phyloP scores from a whole-genome alignment of 2,329 filamentous ascomycete genomes.

The Fusarium sp. region DNA sequence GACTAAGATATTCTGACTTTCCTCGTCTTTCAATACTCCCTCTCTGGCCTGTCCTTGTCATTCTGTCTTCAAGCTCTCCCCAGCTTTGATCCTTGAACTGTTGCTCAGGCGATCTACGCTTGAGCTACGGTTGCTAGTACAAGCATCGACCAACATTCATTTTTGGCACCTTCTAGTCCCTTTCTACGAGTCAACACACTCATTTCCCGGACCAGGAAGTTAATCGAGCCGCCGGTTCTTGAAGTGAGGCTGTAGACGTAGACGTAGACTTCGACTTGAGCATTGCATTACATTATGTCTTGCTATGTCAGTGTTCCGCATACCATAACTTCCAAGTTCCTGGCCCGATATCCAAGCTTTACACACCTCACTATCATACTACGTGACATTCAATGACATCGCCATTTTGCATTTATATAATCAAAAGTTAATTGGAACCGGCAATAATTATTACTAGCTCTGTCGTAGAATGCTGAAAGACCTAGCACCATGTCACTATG shows the following conservation, averaged over 20 bases:
- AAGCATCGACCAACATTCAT: slow-evolving; percentile 23
- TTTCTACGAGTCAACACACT: slow-evolving; percentile 25
- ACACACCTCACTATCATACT: slow-evolving; percentile 20
- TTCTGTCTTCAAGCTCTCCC: slow-evolving; percentile 17
- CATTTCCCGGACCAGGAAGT: slow-evolving; percentile 35
- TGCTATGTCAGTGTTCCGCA: slow-evolving; percentile 23
- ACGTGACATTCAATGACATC: background rate
- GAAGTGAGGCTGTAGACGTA: slow-evolving; percentile 36
- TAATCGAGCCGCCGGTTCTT: slow-evolving; percentile 17
- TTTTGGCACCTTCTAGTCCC: slow-evolving; percentile 17
- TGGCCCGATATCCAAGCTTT: slow-evolving; percentile 7
- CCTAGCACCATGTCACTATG: background rate
- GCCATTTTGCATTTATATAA: background rate
- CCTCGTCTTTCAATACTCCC: slow-evolving; percentile 9
- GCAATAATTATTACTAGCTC: background rate
- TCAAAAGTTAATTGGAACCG: background rate
- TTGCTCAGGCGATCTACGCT: slow-evolving; percentile 36
- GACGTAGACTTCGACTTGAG: slow-evolving; percentile 1
- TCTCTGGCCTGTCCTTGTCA: slow-evolving; percentile 26
- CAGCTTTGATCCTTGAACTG: slow-evolving; percentile 22
- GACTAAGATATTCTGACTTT: background rate
- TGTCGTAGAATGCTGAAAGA: background rate
- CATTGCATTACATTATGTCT: slow-evolving; percentile 34
- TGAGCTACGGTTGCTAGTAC: slow-evolving; percentile 18
- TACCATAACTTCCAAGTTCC: slow-evolving; percentile 24